Conservation (phyloP, 805 yeast species). For the Cyberlindnera japonica region DNA sequence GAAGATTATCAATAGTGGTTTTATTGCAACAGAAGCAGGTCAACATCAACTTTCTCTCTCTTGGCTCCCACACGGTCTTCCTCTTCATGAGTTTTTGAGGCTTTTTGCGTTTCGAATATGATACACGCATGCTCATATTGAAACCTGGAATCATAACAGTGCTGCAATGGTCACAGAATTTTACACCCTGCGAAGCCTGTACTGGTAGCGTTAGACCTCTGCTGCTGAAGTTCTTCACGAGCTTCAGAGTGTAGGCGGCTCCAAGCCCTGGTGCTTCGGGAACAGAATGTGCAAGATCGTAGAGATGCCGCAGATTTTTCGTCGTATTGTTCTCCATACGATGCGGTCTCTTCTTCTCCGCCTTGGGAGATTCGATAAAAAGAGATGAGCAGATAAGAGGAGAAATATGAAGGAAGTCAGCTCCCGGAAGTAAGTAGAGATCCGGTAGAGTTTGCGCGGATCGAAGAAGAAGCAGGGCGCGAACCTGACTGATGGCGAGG, state of each 20-base stretch:
- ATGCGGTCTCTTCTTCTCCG: no score
- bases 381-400: no score
- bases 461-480: not conserved
- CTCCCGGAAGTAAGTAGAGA: not conserved
- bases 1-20: slow-evolving; percentile 15
- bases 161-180: slow-evolving; percentile 17
- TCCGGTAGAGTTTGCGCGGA: not conserved
- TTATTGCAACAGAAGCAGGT: slow-evolving; percentile 30
- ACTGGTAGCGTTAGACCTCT: slow-evolving; percentile 22
- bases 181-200: slow-evolving; percentile 5
- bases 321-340: slow-evolving; percentile 8
- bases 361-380: not conserved
- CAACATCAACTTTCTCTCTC: slow-evolving; percentile 23
- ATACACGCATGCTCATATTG: slow-evolving; percentile 26
- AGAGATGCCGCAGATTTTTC: slow-evolving; percentile 16
- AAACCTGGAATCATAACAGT: slow-evolving; percentile 29
- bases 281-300: slow-evolving; percentile 17
- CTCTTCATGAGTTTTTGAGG: not conserved
- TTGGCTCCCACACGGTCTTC: slow-evolving; percentile 10
- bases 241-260: slow-evolving; percentile 27
- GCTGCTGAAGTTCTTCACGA: slow-evolving; percentile 28
- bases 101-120: slow-evolving; percentile 8
- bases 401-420: not conserved
- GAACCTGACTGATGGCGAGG: not conserved
- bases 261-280: slow-evolving; percentile 15